Evolutionary conservation across 768 basidiomycete genomes (phyloP), one percentile per base, ranked within the genome.

Genomic region (Boletellus ananas): DNA sequence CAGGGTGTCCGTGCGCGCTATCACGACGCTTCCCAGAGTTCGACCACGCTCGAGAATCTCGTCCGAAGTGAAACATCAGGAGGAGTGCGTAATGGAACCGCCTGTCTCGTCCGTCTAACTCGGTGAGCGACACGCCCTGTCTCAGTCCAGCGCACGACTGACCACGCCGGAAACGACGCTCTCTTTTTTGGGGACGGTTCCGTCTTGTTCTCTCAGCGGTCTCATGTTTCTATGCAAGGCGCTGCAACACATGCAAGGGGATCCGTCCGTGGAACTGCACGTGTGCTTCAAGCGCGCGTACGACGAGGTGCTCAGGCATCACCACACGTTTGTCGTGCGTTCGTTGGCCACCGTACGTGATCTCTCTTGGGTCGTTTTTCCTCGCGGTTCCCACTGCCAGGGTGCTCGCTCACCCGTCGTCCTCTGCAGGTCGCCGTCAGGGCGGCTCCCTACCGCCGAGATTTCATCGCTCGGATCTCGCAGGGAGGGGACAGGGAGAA

Each of bases 281-380:
- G 72, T 77, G 50, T 87, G 87, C 65, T 89, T 90, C 72, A 79
- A 76, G 65, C 72, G 79, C 36, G 77, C 87, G 3, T 90, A 87
- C 63, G 85, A 90, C 53, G 73, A 75, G 46, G 80, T 86, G 16
- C 73, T 90, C 43, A 71, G 67, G 45, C 83, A 81, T 51, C 84
- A 87, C 65, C 84, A 86, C 61, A 72, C 79, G 0, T 85, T 85
- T 62, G 27, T 87, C 56, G 74, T 88, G 52, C 81, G 85, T 20
- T 79, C 83, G 18, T 47, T 68, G n/a, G 68, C 66, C 20, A 46
- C 38, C 31, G 66, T 68, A 68, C 54, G 66, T 66, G 29, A 58
- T 42, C 17, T 25, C 47, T 16, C 40, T 25, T 18, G 34, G 37
- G 10, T 42, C 20, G 34, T 12, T 27, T 34, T 34, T 1, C 46